A percentile compares a stretch with the other conserved stretches of the same genome.
Conservation (phyloP, 2,329 filamentous ascomycete species). For the Ceratocystis destructans region DNA sequence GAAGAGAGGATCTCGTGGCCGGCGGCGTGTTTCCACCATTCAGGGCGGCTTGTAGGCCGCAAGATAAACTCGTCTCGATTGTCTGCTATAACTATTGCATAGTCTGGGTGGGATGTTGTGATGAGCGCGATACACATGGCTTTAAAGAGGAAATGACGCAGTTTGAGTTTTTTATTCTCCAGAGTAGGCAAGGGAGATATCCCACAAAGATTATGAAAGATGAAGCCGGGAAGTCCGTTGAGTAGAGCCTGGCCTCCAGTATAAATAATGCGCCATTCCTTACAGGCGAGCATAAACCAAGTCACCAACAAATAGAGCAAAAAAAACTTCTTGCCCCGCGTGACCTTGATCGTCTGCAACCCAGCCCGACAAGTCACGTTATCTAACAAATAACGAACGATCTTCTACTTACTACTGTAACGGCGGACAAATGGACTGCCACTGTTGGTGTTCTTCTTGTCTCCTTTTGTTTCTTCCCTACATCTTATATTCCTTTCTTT, state of each 20-base stretch:
- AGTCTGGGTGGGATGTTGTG: slow-evolving; percentile 61
- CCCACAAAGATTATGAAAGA: background rate
- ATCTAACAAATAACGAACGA: background rate
- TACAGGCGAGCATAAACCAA: background rate
- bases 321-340: background rate
- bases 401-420: background rate
- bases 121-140: slow-evolving; percentile 68
- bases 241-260: background rate
- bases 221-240: background rate
- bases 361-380: background rate
- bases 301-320: background rate
- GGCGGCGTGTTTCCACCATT: slow-evolving; percentile 45
- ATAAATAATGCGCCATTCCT: background rate
- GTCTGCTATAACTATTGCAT: slow-evolving; percentile 60
- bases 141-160: background rate
- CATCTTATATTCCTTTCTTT: background rate
- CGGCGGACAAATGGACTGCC: background rate
- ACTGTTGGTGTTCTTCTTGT: background rate
- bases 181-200: background rate
- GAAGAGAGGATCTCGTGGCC: slow-evolving; percentile 42
- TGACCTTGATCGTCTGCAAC: background rate
- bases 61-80: slow-evolving; percentile 65
- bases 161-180: background rate
- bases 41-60: slow-evolving; percentile 47
- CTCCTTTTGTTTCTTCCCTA: background rate